These are phyloP conservation scores for Delphinella strobiligena DNA, from an alignment of 2,329 filamentous ascomycete species.

Conservation along the genomic window DNA sequence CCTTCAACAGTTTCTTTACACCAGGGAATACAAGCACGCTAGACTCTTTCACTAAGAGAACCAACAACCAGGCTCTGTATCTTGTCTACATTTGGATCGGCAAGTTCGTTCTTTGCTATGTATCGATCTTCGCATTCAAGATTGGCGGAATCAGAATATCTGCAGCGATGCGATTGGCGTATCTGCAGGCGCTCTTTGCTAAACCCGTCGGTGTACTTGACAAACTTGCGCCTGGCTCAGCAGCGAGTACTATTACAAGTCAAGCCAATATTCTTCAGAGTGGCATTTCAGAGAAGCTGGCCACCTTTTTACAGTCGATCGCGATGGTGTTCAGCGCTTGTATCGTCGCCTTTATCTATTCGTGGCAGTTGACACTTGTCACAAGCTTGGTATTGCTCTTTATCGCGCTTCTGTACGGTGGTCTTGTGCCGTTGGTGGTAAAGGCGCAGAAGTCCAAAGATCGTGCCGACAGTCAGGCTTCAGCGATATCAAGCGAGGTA, in stretches of 20 bases:
- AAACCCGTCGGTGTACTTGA: slow-evolving; percentile 56
- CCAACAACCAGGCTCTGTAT: slow-evolving; percentile 42
- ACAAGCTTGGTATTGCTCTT: slow-evolving; percentile 46
- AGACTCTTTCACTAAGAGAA: slow-evolving; percentile 24
- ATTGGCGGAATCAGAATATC: slow-evolving; percentile 52
- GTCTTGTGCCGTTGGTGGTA: slow-evolving; percentile 36
- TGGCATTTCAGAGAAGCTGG: slow-evolving; percentile 62
- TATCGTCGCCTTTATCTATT: slow-evolving; percentile 55
- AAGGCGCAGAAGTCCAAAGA: neutral
- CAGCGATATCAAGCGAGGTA: slow-evolving; percentile 47
- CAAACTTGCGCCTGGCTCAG: slow-evolving; percentile 48
- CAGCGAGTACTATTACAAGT: slow-evolving; percentile 50
- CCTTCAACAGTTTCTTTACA: slow-evolving; percentile 46
- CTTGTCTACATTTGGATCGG: slow-evolving; percentile 54
- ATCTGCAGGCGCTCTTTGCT: slow-evolving; percentile 46
- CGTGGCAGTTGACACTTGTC: slow-evolving; percentile 52
- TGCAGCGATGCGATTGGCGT: slow-evolving; percentile 48
- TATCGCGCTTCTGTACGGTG: slow-evolving; percentile 40
- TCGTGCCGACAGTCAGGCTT: neutral
- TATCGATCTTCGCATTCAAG: slow-evolving; percentile 52
- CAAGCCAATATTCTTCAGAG: slow-evolving; percentile 56
- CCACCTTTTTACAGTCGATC: slow-evolving; percentile 47
- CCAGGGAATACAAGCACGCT: slow-evolving; percentile 16
- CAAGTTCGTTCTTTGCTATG: slow-evolving; percentile 51
- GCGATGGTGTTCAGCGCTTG: slow-evolving; percentile 58